phyloP scores from a whole-genome alignment of 345 rosid genomes.

The Trapa incisa region DNA sequence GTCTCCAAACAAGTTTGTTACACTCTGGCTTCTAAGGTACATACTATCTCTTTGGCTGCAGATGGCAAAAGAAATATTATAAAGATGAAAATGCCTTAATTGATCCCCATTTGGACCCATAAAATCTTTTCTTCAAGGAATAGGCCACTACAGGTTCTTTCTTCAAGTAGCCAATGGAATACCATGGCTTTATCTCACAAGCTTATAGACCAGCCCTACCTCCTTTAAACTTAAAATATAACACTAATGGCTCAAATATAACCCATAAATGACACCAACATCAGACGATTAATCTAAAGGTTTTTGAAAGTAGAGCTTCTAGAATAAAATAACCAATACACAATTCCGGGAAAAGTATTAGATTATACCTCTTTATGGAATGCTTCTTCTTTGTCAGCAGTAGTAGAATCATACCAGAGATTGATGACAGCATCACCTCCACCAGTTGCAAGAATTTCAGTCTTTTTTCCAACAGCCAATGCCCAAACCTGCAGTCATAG shows the following conservation, averaged over 20 bases:
- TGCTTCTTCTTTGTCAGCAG: conserved; percentile 73
- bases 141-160: too few species aligned
- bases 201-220: not conserved
- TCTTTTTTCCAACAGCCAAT: conserved; percentile 81
- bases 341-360: not conserved
- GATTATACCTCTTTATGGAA: conserved; percentile 70
- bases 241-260: not conserved
- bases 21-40: not conserved
- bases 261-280: not conserved
- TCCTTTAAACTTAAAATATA: not conserved
- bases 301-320: not conserved
- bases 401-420: conserved; percentile 85
- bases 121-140: too few species aligned
- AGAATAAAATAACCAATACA: not conserved
- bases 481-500: conserved; percentile 68
- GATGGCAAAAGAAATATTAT: not conserved
- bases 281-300: not conserved
- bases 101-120: too few species aligned
- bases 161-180: too few species aligned
- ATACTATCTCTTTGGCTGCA: not conserved
- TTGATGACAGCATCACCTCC: conserved; percentile 81
- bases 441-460: conserved; percentile 86
- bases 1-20: not conserved
- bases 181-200: not conserved
- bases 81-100: not conserved